phyloP scores from a whole-genome alignment of 768 basidiomycete genomes.

The Naematelia encephala region DNA sequence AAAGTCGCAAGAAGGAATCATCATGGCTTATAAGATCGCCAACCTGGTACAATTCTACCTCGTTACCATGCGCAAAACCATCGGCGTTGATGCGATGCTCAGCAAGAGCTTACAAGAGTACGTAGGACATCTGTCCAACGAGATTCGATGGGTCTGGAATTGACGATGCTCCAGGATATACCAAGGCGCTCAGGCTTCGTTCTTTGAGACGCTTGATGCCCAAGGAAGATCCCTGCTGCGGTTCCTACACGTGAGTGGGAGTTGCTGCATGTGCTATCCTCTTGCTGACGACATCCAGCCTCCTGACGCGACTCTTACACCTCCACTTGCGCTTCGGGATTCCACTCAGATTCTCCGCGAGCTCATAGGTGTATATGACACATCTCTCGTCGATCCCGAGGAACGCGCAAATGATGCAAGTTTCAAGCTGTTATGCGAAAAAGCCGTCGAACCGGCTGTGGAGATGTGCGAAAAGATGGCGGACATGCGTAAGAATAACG shows the following conservation, averaged over 20 bases:
- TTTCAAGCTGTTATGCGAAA: constrained; percentile 73
- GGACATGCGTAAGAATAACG: constrained; percentile 57
- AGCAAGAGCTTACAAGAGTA: constrained; percentile 77
- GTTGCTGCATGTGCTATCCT: neutral
- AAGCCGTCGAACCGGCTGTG: constrained; percentile 78
- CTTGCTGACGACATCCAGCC: constrained; percentile 51
- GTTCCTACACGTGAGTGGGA: constrained; percentile 54
- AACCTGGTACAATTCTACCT: constrained; percentile 94
- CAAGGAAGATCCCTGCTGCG: constrained; percentile 66
- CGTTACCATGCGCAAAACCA: constrained; percentile 85
- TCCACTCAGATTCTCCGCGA: constrained; percentile 79
- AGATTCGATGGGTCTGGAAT: neutral
- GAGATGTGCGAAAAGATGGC: constrained; percentile 68
- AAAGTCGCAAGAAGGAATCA: constrained; percentile 86
- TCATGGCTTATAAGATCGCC: constrained; percentile 85
- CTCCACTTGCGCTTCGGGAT: constrained; percentile 76
- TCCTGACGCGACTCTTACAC: constrained; percentile 64
- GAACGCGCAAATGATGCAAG: constrained; percentile 52
- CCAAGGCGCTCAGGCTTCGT: constrained; percentile 72
- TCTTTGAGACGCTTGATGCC: constrained; percentile 80
- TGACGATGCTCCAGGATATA: constrained; percentile 62
- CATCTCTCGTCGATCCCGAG: constrained; percentile 72
- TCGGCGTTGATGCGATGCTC: constrained; percentile 76
- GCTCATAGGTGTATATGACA: constrained; percentile 82
- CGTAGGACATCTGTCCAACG: constrained; percentile 29